These are phyloP conservation scores for Fusarium lateritium DNA, from an alignment of 2,329 filamentous ascomycete species.

Conservation along the genomic window DNA sequence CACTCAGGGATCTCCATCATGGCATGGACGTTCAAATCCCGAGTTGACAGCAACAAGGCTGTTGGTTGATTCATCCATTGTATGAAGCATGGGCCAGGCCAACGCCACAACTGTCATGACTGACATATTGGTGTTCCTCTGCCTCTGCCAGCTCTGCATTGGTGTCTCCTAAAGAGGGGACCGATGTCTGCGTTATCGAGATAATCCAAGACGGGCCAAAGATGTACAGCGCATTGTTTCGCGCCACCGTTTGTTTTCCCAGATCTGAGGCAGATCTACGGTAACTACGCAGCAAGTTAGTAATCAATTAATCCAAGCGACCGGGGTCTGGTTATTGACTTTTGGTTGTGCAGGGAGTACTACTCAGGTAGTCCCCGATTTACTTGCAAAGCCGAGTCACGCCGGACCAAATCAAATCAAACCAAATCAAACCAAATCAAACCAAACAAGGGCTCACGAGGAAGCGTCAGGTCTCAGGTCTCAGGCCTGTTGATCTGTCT, in stretches of 20 bases:
- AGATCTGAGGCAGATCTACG: constrained; percentile 39
- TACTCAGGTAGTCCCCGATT: constrained; percentile 22
- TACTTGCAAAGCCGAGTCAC: constrained; percentile 37
- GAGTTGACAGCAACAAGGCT: constrained; percentile 11
- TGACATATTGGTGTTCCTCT: constrained; percentile 14
- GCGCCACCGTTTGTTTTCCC: constrained; percentile 29
- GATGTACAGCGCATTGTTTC: constrained; percentile 30
- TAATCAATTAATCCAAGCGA: constrained; percentile 18
- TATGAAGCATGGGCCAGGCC: constrained; percentile 18
- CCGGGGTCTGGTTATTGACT: constrained; percentile 1
- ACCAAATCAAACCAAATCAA: background rate
- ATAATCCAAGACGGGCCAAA: constrained; percentile 26
- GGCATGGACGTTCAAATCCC: constrained; percentile 8
- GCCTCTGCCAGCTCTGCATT: constrained; percentile 14
- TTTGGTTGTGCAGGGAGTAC: background rate
- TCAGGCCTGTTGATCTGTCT: constrained; percentile 41
- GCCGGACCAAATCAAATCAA: constrained; percentile 16
- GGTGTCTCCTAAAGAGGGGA: constrained; percentile 17
- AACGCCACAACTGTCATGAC: constrained; percentile 45
- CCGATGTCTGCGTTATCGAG: constrained; percentile 31
- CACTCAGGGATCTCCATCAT: constrained; percentile 18
- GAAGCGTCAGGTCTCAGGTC: constrained; percentile 27
- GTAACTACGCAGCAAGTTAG: constrained; percentile 5
- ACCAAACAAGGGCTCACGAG: constrained; percentile 27
- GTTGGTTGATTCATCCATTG: constrained; percentile 24